Percentiles rank a stretch among this genome's conserved stretches.
Evolutionary conservation across 2,329 filamentous ascomycete genomes (phyloP).

Genomic region (Colletotrichum phormii): DNA sequence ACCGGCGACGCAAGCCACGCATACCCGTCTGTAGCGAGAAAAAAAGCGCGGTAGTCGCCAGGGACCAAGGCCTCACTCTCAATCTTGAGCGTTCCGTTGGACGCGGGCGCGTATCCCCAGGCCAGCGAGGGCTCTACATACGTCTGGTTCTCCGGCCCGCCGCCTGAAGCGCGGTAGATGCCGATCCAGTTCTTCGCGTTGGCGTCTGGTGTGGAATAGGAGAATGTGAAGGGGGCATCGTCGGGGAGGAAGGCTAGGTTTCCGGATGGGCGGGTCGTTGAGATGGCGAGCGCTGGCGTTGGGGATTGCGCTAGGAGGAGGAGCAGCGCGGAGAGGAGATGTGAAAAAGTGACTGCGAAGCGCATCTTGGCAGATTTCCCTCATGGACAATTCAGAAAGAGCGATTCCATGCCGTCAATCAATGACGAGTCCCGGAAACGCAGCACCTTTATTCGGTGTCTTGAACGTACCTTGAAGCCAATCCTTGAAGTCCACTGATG

Average conservation of each 20-base stretch:
- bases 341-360: rapidly evolving
- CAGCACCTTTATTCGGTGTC: background rate
- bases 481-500: background rate
- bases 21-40: constrained; percentile 50
- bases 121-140: constrained; percentile 43
- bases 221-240: constrained; percentile 45
- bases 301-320: background rate
- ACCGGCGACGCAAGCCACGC: constrained; percentile 49
- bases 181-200: constrained; percentile 52
- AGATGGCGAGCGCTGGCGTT: background rate
- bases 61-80: constrained; percentile 40
- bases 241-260: background rate
- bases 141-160: constrained; percentile 48
- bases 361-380: background rate
- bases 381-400: background rate
- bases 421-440: background rate
- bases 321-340: background rate
- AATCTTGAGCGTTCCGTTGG: constrained; percentile 44
- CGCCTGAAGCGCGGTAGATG: constrained; percentile 47
- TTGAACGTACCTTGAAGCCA: rapidly evolving
- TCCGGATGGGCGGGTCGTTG: background rate
- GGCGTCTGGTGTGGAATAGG: constrained; percentile 46
- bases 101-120: constrained; percentile 48
- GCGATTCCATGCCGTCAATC: background rate
- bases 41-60: constrained; percentile 50